Evolutionary conservation across 176 grass and related monocot species (phyloP).

Genomic region (Phyllostachys edulis): DNA sequence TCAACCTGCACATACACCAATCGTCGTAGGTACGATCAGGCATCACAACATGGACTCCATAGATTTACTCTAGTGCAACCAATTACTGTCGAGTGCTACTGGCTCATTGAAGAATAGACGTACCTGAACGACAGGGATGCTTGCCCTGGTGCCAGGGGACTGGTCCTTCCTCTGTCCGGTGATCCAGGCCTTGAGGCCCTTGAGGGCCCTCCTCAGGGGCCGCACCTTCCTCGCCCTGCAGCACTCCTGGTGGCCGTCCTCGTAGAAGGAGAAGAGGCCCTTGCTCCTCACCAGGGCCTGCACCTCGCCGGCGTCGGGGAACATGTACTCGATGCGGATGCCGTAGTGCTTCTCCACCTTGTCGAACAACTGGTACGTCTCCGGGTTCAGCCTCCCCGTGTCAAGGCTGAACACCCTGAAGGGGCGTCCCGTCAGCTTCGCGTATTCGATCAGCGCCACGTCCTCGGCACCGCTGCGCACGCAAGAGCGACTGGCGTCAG

Average conservation of each 20-base stretch:
- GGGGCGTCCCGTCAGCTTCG: constrained; percentile 62
- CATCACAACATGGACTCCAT: neutral
- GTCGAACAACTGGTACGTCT: constrained; percentile 84
- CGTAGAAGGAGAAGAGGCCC: constrained; percentile 97
- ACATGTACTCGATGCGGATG: constrained; percentile 97
- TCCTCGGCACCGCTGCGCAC: constrained; percentile 80
- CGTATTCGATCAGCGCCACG: constrained; percentile 94
- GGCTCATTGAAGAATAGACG: too few species aligned
- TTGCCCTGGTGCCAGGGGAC: constrained; percentile 76
- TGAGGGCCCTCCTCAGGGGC: constrained; percentile 68
- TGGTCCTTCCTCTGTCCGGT: constrained; percentile 96
- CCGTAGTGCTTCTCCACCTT: constrained; percentile 87
- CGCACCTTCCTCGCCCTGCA: constrained; percentile 92
- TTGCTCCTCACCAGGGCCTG: constrained; percentile 79
- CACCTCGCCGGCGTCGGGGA: constrained; percentile 80
- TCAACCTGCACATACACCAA: constrained; percentile 58
- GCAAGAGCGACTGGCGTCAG: neutral
- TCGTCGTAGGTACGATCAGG: neutral
- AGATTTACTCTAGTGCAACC: too few species aligned
- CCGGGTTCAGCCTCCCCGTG: constrained; percentile 82
- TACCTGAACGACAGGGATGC: constrained; percentile 84
- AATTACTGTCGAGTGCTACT: too few species aligned
- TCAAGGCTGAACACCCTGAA: constrained; percentile 96
- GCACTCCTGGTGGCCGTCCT: constrained; percentile 97
- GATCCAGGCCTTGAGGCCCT: constrained; percentile 81